Evolutionary conservation across 257 asterid genomes (phyloP).

Genomic region (Nicotiana attenuata): DNA sequence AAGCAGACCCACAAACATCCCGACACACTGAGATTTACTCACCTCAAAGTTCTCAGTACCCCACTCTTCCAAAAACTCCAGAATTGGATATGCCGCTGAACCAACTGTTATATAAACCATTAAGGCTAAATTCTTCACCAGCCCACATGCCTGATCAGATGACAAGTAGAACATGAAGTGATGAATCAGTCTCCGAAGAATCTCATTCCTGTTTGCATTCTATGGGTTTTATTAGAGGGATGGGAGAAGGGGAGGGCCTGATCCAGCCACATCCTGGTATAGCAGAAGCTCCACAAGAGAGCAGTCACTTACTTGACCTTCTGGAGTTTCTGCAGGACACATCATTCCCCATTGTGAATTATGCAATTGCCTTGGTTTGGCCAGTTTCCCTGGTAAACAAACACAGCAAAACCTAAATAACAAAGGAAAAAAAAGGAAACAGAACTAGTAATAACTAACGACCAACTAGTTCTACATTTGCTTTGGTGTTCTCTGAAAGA

Average conservation of each 20-base stretch:
- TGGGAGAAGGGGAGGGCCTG: neutral
- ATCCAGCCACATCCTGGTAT: neutral
- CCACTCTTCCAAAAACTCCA: slow-evolving; percentile 97
- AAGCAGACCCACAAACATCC: slow-evolving; percentile 12
- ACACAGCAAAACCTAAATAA: neutral
- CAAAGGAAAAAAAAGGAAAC: neutral
- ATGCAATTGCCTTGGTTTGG: slow-evolving; percentile 96
- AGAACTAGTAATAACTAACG: neutral
- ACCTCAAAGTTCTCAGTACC: slow-evolving; percentile 99
- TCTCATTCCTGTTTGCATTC: neutral
- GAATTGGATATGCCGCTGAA: slow-evolving; percentile 94
- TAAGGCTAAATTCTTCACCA: slow-evolving; percentile 95
- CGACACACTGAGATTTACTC: slow-evolving; percentile 1
- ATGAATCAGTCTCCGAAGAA: slow-evolving; percentile 1
- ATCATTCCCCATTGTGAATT: slow-evolving; percentile 99
- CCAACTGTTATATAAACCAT: slow-evolving; percentile 99
- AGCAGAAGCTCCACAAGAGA: slow-evolving; percentile 9
- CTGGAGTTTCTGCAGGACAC: slow-evolving; percentile 99
- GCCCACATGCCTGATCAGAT: slow-evolving; percentile 77
- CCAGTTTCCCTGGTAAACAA: slow-evolving; percentile 69
- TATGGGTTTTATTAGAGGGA: neutral
- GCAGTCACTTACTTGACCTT: slow-evolving; percentile 70
- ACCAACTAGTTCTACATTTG: neutral
- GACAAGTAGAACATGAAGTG: slow-evolving; percentile 5
- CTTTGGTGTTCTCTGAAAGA: neutral